A percentile compares a stretch with the other conserved stretches of the same genome.
phyloP scores from a whole-genome alignment of 2,329 filamentous ascomycete genomes.

The Tricladium varicosporioides region DNA sequence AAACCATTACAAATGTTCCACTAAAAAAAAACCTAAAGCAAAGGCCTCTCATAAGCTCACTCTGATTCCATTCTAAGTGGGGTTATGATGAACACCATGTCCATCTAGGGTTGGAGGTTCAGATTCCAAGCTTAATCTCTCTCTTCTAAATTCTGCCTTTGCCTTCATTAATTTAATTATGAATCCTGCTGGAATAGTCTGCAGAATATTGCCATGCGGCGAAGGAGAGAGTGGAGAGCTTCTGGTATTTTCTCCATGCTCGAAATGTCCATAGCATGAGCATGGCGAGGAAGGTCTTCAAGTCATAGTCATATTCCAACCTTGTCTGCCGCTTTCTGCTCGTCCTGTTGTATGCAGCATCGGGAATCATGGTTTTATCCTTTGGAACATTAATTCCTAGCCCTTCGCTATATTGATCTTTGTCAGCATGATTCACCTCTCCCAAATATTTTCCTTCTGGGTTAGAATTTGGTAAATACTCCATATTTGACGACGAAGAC shows the following conservation, averaged over 20 bases:
- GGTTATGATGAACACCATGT: slow-evolving; percentile 29
- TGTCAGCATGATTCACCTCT: slow-evolving; percentile 1
- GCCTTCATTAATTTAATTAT: slow-evolving; percentile 7
- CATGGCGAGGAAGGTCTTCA: slow-evolving; percentile 6
- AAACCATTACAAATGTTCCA: slow-evolving; percentile 63
- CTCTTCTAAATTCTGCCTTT: slow-evolving; percentile 12
- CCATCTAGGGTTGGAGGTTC: slow-evolving; percentile 25
- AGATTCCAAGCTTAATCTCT: slow-evolving; percentile 19
- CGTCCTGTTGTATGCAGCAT: slow-evolving; percentile 14
- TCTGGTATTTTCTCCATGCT: slow-evolving; percentile 14
- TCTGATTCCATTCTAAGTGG: slow-evolving; percentile 54
- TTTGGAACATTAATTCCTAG: slow-evolving; percentile 20
- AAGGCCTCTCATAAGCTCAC: slow-evolving; percentile 55
- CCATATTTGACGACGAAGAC: slow-evolving; percentile 5
- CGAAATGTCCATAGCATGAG: slow-evolving; percentile 13
- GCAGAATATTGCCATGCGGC: neutral
- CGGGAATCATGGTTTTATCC: slow-evolving; percentile 21
- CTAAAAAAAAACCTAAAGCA: slow-evolving; percentile 68
- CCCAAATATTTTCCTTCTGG: slow-evolving; percentile 15
- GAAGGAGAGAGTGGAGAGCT: slow-evolving; percentile 7
- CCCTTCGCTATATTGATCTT: slow-evolving; percentile 17
- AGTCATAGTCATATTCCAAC: slow-evolving; percentile 18
- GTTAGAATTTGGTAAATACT: slow-evolving; percentile 13
- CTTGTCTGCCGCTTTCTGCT: slow-evolving; percentile 15
- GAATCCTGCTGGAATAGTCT: slow-evolving; percentile 1